These are phyloP conservation scores for Heterobasidion annosum DNA, from an alignment of 1,284 basidiomycete genomes.

Conservation along the genomic window DNA sequence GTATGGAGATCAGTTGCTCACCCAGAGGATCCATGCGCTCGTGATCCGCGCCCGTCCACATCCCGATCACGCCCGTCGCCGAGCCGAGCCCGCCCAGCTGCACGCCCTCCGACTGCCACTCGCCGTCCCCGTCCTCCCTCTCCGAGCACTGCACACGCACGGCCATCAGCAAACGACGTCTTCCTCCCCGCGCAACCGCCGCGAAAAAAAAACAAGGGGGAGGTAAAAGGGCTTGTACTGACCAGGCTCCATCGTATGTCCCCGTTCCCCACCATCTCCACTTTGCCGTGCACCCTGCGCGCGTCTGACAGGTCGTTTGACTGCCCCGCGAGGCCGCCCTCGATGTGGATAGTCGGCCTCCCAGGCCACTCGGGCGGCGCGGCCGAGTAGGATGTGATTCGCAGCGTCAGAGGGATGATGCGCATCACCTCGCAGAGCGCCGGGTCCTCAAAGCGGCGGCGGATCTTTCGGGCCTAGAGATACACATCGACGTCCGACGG, in stretches of 20 bases:
- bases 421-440: conserved; percentile 36
- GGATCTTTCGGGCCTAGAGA: conserved; percentile 14
- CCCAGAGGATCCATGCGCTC: conserved; percentile 36
- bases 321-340: conserved; percentile 30
- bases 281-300: conserved; percentile 30
- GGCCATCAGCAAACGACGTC: neutral
- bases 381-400: conserved; percentile 32
- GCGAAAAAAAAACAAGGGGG: neutral
- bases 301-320: conserved; percentile 17
- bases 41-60: conserved; percentile 52
- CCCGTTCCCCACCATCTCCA: conserved; percentile 41
- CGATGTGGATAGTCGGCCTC: conserved; percentile 42
- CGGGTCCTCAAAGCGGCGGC: conserved; percentile 18
- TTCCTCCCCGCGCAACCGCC: too few species aligned
- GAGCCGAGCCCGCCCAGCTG: conserved; percentile 48
- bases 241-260: conserved; percentile 47
- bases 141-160: conserved; percentile 12
- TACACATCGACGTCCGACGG: neutral
- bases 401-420: conserved; percentile 43
- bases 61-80: conserved; percentile 41
- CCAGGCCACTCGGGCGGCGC: conserved; percentile 23
- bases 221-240: conserved; percentile 10
- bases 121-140: conserved; percentile 17
- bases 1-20: conserved; percentile 15
- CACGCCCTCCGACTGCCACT: conserved; percentile 48